A percentile compares a stretch with the other conserved stretches of the same genome.
These are phyloP conservation scores for Leptodermis oblonga DNA, from an alignment of 257 asterid genomes.

Conservation along the genomic window DNA sequence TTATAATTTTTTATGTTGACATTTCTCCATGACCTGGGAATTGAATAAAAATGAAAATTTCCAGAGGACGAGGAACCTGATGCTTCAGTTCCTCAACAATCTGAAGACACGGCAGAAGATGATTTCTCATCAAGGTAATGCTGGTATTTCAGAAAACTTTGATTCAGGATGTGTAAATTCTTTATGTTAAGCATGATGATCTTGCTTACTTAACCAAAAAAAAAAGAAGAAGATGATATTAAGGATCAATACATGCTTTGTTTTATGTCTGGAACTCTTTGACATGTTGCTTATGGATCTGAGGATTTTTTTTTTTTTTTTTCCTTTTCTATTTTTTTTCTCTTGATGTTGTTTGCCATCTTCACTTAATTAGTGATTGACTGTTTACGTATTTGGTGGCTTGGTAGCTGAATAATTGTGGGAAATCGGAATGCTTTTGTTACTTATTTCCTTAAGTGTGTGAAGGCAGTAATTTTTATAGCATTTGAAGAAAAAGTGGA, in stretches of 20 bases:
- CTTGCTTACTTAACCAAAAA: no score
- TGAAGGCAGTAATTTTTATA: not conserved
- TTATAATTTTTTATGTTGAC: not conserved
- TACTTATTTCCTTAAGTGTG: not conserved
- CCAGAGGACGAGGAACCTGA: conserved; percentile 68
- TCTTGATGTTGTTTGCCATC: not conserved
- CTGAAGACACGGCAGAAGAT: conserved; percentile 61
- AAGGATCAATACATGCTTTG: not conserved
- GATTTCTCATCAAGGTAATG: conserved; percentile 77
- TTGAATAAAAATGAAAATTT: conserved; percentile 26
- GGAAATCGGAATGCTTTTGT: not conserved
- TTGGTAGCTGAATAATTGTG: not conserved
- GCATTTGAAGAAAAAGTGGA: not conserved
- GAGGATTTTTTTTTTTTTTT: not conserved
- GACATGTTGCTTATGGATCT: not conserved
- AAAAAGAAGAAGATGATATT: not conserved
- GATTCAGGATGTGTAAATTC: conserved; percentile 15
- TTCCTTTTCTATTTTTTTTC: not conserved
- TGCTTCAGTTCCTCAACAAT: conserved; percentile 53
- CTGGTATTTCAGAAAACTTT: conserved; percentile 9
- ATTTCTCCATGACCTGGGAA: conserved; percentile 5
- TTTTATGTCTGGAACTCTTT: not conserved
- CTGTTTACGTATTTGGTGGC: conserved; percentile 1
- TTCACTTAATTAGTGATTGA: not conserved
- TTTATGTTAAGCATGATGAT: conserved; percentile 3